Conservation (phyloP, 2,329 filamentous ascomycete species). For the Chaetomiaceae sp. region DNA sequence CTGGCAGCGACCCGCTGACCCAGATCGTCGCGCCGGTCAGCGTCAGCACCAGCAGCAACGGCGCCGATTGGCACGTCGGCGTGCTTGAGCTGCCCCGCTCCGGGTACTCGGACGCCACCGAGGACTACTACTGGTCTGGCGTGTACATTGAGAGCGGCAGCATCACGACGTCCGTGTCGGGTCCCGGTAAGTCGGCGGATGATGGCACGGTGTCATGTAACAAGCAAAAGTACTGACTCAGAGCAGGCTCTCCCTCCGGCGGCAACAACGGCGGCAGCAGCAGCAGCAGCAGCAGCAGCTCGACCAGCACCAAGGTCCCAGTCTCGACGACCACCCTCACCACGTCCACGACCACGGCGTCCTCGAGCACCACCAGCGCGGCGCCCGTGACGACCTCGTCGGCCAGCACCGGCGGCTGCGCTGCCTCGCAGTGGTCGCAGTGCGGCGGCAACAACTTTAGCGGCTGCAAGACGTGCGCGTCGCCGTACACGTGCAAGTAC, state of each 20-base stretch:
- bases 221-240: not conserved
- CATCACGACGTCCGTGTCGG: constrained; percentile 26
- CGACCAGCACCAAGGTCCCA: constrained; percentile 2
- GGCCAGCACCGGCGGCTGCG: constrained; percentile 17
- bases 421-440: constrained; percentile 22
- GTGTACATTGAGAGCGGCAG: constrained; percentile 61
- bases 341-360: constrained; percentile 14
- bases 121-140: constrained; percentile 67
- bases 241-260: constrained; percentile 13
- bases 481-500: constrained; percentile 24
- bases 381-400: constrained; percentile 16
- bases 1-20: constrained; percentile 50
- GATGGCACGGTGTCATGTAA: not conserved
- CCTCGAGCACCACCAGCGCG: constrained; percentile 15
- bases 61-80: constrained; percentile 67
- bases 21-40: constrained; percentile 54
- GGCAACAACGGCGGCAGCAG: constrained; percentile 12
- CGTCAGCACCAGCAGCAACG: constrained; percentile 57
- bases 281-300: constrained; percentile 5
- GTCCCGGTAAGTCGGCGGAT: constrained; percentile 20
- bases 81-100: constrained; percentile 58
- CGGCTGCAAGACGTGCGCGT: constrained; percentile 25
- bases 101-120: constrained; percentile 46
- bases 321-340: constrained; percentile 15
- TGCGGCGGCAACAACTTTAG: constrained; percentile 25